Percentiles rank a stretch among this genome's conserved stretches.
Conservation (phyloP, 768 basidiomycete species). For the Kwoniella shandongensis region DNA sequence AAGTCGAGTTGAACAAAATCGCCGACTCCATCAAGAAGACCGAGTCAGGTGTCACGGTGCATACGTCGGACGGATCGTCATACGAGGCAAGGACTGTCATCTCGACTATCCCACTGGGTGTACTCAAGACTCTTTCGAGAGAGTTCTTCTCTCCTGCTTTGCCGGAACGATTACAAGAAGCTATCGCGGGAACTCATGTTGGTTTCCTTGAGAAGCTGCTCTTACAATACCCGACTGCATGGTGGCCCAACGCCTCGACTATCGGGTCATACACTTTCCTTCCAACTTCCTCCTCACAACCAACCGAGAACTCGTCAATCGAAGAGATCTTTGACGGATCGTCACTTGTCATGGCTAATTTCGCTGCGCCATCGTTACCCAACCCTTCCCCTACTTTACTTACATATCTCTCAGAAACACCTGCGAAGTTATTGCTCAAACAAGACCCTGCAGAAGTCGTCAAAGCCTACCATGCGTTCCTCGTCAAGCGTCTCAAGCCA, state of each 20-base stretch:
- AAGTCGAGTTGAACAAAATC: slow-evolving; percentile 26
- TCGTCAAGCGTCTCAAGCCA: slow-evolving; percentile 32
- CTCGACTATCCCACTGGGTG: slow-evolving; percentile 48
- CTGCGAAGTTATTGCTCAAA: slow-evolving; percentile 35
- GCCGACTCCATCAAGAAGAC: slow-evolving; percentile 24
- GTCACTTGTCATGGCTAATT: slow-evolving; percentile 41
- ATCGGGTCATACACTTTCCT: slow-evolving; percentile 50
- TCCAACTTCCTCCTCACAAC: slow-evolving; percentile 23
- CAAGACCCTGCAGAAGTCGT: slow-evolving; percentile 30
- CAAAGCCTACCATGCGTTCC: slow-evolving; percentile 40
- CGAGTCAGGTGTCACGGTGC: slow-evolving; percentile 14
- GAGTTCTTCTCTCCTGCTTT: slow-evolving; percentile 38
- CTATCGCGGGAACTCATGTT: slow-evolving; percentile 41
- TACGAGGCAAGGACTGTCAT: slow-evolving; percentile 33
- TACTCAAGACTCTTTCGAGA: slow-evolving; percentile 33
- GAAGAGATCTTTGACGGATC: slow-evolving; percentile 42
- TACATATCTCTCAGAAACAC: slow-evolving; percentile 49
- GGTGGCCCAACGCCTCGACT: slow-evolving; percentile 46
- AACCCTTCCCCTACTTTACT: slow-evolving; percentile 40
- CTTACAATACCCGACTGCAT: slow-evolving; percentile 40
- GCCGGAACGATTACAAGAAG: slow-evolving; percentile 27
- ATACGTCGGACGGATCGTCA: slow-evolving; percentile 1
- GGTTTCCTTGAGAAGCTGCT: slow-evolving; percentile 50
- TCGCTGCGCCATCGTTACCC: slow-evolving; percentile 29
- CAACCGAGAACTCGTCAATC: slow-evolving; percentile 19